Base-by-base conservation (phyloP, 139 green algal species). In the Haematococcus lacustris region DNA sequence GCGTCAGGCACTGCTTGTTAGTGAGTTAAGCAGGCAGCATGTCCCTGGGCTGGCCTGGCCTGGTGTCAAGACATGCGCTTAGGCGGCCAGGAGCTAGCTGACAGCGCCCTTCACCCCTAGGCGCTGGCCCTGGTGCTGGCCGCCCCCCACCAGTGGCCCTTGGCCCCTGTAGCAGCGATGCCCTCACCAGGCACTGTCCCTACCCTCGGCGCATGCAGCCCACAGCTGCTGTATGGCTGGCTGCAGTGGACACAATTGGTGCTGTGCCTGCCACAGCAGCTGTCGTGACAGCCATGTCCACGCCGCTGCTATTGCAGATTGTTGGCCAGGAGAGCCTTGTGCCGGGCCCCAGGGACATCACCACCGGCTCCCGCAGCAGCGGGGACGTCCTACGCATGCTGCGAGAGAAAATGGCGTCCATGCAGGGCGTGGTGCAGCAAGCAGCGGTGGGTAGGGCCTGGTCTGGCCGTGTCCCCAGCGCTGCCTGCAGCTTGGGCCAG, bases 371-470 rank as follows among this genome's bases (percentile, higher is more conserved):
- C 4, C 35, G 30, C 37, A 26, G 21, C 30, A 35, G 37, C 5
- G 63, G 63, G 35, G 63, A 69, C 35, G 37, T 69, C 37, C 38
- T 69, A 23, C 63, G 63, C 6, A 5, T 69, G 37, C 6, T 69
- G 35, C 63, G 63, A 3, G 59, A 66, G 59, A 7, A 32, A 3
- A 4, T 66, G 25, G 59, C 59, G 28, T 28, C 28, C 59, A 28
- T 69, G 35, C 34, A 51, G 37, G 63, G 63, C 34, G 6, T 51
- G 30, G 35, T 26, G 17, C n/a, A 69, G 63, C 37, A 6, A 2
- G 35, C 35, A 13, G 17, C 63, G 63, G 63, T 69, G 63, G 17
- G 63, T 51, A 6, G n/a, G n/a, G n/a, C n/a, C n/a, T n/a, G n/a
- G n/a, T n/a, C n/a, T n/a, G n/a, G n/a, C n/a, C n/a, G n/a, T n/a